Conservation (phyloP, 2,329 filamentous ascomycete species). For the Microthyrium microscopicum region DNA sequence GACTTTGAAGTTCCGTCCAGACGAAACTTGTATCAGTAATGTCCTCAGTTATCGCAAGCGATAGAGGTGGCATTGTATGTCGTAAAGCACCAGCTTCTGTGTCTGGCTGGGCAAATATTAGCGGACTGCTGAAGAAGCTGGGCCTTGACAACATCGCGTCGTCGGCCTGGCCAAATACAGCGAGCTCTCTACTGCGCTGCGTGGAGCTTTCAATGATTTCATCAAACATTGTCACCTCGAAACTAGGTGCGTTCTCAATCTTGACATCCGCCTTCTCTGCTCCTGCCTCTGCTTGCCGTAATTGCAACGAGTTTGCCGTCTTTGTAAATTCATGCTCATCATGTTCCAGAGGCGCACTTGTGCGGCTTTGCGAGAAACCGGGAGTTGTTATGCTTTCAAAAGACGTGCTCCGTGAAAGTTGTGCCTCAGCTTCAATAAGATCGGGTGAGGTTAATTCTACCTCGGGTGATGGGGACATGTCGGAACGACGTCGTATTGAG, state of each 20-base stretch:
- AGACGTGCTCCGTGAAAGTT: not conserved
- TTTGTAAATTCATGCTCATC: slow-evolving; percentile 96
- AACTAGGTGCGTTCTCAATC: not conserved
- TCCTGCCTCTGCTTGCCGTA: slow-evolving; percentile 5
- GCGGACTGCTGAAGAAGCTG: slow-evolving; percentile 26
- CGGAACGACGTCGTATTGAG: slow-evolving; percentile 38
- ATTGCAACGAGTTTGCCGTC: slow-evolving; percentile 70
- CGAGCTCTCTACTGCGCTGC: slow-evolving; percentile 33
- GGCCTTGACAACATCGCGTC: slow-evolving; percentile 21
- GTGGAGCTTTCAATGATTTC: slow-evolving; percentile 31
- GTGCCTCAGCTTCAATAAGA: slow-evolving; percentile 53
- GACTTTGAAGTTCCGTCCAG: too few species aligned
- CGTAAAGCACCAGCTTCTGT: slow-evolving; percentile 14
- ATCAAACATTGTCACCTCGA: slow-evolving; percentile 20
- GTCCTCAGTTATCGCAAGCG: slow-evolving; percentile 17
- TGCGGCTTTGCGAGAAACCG: slow-evolving; percentile 36
- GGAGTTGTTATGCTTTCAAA: slow-evolving; percentile 24
- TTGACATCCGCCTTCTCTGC: slow-evolving; percentile 2
- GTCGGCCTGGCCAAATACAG: slow-evolving; percentile 29
- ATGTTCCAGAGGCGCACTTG: slow-evolving; percentile 76
- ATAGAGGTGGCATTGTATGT: slow-evolving; percentile 15
- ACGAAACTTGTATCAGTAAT: slow-evolving; percentile 11
- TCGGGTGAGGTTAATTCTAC: slow-evolving; percentile 79
- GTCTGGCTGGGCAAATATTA: too few species aligned
- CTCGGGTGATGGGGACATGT: slow-evolving; percentile 81